A percentile compares a stretch with the other conserved stretches of the same genome.
Conservation (phyloP, 352 stramenopile genomes). For the Phytophthora constricta region DNA sequence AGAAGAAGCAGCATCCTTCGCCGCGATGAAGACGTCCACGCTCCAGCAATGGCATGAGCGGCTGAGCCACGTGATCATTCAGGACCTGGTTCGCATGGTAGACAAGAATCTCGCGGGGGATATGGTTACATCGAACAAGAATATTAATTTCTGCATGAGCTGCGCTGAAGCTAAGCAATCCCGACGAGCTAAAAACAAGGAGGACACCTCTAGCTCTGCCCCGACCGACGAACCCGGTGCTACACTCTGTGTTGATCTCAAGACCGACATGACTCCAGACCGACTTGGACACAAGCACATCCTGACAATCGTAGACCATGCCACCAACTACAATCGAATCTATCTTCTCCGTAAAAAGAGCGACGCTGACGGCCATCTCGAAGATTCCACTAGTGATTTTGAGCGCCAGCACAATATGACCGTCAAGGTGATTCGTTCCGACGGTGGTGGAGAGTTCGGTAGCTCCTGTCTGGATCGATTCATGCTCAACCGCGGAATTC, state of each 20-base stretch:
- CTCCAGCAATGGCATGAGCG: not conserved
- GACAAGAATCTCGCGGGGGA: constrained; percentile 6
- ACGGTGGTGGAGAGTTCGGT: constrained; percentile 11
- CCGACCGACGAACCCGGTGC: constrained; percentile 8
- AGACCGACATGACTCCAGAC: constrained; percentile 11
- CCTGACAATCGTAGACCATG: constrained; percentile 17
- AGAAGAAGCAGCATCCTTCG: not conserved
- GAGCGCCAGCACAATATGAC: constrained; percentile 1
- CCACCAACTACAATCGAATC: constrained; percentile 6
- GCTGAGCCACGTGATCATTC: constrained; percentile 11
- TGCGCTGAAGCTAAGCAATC: constrained; percentile 18
- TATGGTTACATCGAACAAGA: not conserved
- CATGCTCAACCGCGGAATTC: constrained; percentile 13
- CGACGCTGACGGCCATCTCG: not conserved
- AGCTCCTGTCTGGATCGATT: constrained; percentile 6
- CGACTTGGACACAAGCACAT: constrained; percentile 11
- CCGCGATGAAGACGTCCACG: not conserved
- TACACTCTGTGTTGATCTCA: constrained; percentile 12
- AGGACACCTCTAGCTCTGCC: constrained; percentile 8
- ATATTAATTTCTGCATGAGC: constrained; percentile 17
- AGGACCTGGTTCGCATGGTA: constrained; percentile 7
- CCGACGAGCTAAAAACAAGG: not conserved
- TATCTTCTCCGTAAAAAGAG: constrained; percentile 12
- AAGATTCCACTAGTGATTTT: constrained; percentile 10
- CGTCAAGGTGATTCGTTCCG: constrained; percentile 1